phyloP scores from a whole-genome alignment of 768 basidiomycete genomes.

The Crucibulum laeve region DNA sequence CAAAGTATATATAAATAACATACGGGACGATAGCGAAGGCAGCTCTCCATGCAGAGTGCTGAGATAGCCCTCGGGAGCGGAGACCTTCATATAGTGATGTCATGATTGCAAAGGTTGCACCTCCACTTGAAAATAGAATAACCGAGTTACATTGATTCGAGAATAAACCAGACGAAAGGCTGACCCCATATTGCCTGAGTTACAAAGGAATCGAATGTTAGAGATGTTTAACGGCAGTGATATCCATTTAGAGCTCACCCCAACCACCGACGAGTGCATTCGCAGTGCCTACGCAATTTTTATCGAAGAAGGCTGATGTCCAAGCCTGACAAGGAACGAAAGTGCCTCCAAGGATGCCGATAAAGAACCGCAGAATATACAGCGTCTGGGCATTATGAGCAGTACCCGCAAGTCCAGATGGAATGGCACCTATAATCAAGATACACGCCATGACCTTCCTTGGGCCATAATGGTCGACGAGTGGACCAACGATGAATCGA shows the following conservation, averaged over 20 bases:
- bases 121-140: conserved; percentile 22
- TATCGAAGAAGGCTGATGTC: conserved; percentile 61
- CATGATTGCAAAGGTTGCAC: conserved; percentile 56
- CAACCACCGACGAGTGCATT: conserved; percentile 56
- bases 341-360: conserved; percentile 55
- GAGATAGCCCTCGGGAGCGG: conserved; percentile 25
- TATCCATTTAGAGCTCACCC: conserved; percentile 31
- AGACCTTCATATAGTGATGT: conserved; percentile 42
- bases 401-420: conserved; percentile 54
- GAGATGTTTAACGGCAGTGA: conserved; percentile 2
- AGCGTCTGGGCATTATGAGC: conserved; percentile 30
- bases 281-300: conserved; percentile 33
- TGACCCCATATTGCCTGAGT: conserved; percentile 26
- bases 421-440: conserved; percentile 51
- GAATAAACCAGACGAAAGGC: conserved; percentile 4
- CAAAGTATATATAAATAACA: conserved; percentile 2
- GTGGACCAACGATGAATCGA: conserved; percentile 43
- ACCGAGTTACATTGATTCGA: background rate
- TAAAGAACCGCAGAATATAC: conserved; percentile 49
- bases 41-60: conserved; percentile 47
- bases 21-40: conserved; percentile 52
- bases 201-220: background rate
- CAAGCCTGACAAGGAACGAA: conserved; percentile 61
- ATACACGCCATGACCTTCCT: conserved; percentile 51
- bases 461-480: conserved; percentile 49